Evolutionary conservation across 2,329 filamentous ascomycete genomes (phyloP).

Genomic region (Lasiodiplodia citricola): DNA sequence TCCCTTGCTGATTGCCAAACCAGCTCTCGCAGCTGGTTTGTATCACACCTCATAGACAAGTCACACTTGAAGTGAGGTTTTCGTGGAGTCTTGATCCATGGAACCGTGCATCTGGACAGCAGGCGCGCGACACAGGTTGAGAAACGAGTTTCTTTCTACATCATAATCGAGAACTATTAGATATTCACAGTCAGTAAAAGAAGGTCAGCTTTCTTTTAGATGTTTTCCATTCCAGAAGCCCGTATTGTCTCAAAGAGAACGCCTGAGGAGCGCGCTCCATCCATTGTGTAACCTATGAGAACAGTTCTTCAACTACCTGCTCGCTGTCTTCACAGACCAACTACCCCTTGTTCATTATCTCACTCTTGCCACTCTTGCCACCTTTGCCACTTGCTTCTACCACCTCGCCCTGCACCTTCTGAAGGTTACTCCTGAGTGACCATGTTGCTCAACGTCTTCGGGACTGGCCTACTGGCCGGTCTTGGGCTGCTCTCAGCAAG

Average conservation of each 20-base stretch:
- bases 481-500: not conserved
- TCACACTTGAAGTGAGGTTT: not conserved
- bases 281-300: not conserved
- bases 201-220: not conserved
- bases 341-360: not conserved
- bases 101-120: not conserved
- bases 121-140: not conserved
- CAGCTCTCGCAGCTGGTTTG: not conserved
- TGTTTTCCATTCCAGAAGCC: constrained; percentile 12
- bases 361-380: not conserved
- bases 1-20: not conserved
- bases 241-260: not conserved
- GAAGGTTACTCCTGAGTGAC: not conserved
- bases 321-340: not conserved
- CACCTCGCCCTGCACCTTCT: not conserved
- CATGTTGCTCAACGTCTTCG: not conserved
- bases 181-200: not conserved
- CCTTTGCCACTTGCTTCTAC: not conserved
- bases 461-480: not conserved
- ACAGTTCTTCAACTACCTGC: not conserved
- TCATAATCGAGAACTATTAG: not conserved
- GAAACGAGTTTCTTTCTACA: not conserved
- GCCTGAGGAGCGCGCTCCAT: not conserved
- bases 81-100: not conserved
- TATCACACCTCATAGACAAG: not conserved